These are phyloP conservation scores for Metarhizium guizhouense DNA, from an alignment of 2,329 filamentous ascomycete genomes.

Conservation along the genomic window DNA sequence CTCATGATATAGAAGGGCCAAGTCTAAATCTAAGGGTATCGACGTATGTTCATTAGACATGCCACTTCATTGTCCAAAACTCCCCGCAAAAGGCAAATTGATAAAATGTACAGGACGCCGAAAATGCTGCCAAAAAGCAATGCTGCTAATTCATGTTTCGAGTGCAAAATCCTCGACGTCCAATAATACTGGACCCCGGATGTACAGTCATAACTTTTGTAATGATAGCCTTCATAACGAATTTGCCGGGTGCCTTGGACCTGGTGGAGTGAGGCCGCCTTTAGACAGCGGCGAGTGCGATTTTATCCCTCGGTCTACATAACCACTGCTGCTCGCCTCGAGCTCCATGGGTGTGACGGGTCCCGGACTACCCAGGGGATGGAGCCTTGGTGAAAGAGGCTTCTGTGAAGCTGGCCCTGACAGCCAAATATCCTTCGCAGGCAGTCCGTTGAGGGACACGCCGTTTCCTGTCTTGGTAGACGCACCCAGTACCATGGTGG, in stretches of 20 bases:
- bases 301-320: conserved; percentile 19
- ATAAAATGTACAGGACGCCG: neutral
- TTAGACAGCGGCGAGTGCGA: neutral
- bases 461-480: conserved; percentile 17
- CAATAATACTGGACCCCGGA: too few relatives aligned
- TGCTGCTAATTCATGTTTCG: neutral
- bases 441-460: conserved; percentile 24
- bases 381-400: conserved; percentile 40
- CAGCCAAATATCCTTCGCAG: conserved; percentile 29
- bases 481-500: conserved; percentile 32
- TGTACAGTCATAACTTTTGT: neutral
- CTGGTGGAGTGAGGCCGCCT: neutral
- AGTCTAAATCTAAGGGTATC: conserved; percentile 2
- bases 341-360: conserved; percentile 55
- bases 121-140: neutral
- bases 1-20: conserved; percentile 1
- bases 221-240: neutral
- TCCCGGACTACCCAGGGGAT: conserved; percentile 48
- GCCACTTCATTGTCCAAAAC: neutral
- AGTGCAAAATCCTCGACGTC: neutral
- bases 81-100: neutral
- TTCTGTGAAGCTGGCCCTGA: conserved; percentile 30
- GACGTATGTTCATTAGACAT: neutral
- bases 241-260: neutral
- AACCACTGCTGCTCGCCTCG: conserved; percentile 28